Base-by-base conservation (phyloP, 2,329 filamentous ascomycete genomes). In the Colletotrichum sp. region DNA sequence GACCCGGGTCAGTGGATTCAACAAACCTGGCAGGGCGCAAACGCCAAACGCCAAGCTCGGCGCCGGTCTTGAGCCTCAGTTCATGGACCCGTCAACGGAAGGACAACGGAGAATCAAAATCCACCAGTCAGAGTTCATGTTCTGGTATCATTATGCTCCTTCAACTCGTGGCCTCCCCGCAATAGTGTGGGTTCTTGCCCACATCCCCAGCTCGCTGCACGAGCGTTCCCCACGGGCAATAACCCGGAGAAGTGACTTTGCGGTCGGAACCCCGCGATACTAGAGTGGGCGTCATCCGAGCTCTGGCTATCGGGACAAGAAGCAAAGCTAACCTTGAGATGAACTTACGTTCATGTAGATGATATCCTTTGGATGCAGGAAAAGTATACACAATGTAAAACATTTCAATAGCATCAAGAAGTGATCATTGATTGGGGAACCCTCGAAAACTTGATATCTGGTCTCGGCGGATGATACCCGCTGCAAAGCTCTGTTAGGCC, bases 201-300 rank as follows among this genome's bases (percentile, higher is more conserved):
- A 36, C 68, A 67, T 52, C 68, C 59, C 61, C 68, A 18, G 39
- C 69, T 15, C 63, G 52, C 61, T 55, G 28, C 68, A 43, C 63
- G 39, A 52, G 18, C 36, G 21, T 72, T 59, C 73, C 63, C 69
- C 73, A 59, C 63, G 69, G 73, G 69, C 69, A 75, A 59, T 59
- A 75, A 67, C 36, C 73, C 69, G 69, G 73, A 75, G 63, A 59
- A 63, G 30, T 43, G 13, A 43, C 16, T 15, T 10, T 16, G 63
- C 72, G 72, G 73, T 24, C 18, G 39, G 69, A 75, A 75, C 73
- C 63, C 73, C 63, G 72, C 68, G 72, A 48, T 43, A 43, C 10
- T 32, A 12, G n/a, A 43, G 61, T 16, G 7, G n/a, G 5, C 8
- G n/a, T 8, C 30, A 6, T n/a, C 16, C 13, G 30, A n/a, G 24